Evolutionary conservation across 2,329 filamentous ascomycete species (phyloP).

Genomic region (Cercospora citrullina): DNA sequence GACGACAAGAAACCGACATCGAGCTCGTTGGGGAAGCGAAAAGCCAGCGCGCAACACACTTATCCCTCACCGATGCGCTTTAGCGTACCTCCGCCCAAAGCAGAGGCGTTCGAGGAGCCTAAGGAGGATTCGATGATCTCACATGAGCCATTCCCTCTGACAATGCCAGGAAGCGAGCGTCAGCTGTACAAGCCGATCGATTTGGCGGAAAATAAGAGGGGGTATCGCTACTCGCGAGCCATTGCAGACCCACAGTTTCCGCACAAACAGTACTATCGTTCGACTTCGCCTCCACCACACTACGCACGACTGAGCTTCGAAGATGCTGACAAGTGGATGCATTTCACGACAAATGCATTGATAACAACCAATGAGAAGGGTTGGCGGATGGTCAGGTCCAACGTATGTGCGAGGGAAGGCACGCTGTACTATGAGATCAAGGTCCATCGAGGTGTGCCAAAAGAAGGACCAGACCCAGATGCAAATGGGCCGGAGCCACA

Average conservation of each 20-base stretch:
- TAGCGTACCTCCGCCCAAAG: slow-evolving; percentile 50
- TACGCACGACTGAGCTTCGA: slow-evolving; percentile 87
- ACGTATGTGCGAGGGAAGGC: slow-evolving; percentile 85
- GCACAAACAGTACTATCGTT: slow-evolving; percentile 83
- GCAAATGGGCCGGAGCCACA: slow-evolving; percentile 53
- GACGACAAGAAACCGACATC: slow-evolving; percentile 17
- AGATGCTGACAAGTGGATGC: slow-evolving; percentile 82
- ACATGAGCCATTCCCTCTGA: slow-evolving; percentile 49
- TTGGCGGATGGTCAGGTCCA: slow-evolving; percentile 86
- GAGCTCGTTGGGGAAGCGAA: slow-evolving; percentile 38
- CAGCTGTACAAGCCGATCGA: slow-evolving; percentile 53
- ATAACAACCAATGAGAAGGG: slow-evolving; percentile 89
- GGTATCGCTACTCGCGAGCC: slow-evolving; percentile 86
- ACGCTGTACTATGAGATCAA: slow-evolving; percentile 94
- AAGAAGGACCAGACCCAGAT: slow-evolving; percentile 44
- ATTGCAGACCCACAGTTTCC: slow-evolving; percentile 87
- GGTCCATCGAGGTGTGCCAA: slow-evolving; percentile 72
- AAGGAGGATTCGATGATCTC: slow-evolving; percentile 49
- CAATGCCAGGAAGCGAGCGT: slow-evolving; percentile 43
- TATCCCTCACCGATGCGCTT: slow-evolving; percentile 53
- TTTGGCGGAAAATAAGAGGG: slow-evolving; percentile 64
- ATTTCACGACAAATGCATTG: slow-evolving; percentile 68
- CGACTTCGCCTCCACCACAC: slow-evolving; percentile 82
- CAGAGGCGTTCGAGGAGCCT: slow-evolving; percentile 52
- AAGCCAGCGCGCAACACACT: slow-evolving; percentile 39